Conservation (phyloP, 2,329 filamentous ascomycete species). For the Aspergillus sp. region DNA sequence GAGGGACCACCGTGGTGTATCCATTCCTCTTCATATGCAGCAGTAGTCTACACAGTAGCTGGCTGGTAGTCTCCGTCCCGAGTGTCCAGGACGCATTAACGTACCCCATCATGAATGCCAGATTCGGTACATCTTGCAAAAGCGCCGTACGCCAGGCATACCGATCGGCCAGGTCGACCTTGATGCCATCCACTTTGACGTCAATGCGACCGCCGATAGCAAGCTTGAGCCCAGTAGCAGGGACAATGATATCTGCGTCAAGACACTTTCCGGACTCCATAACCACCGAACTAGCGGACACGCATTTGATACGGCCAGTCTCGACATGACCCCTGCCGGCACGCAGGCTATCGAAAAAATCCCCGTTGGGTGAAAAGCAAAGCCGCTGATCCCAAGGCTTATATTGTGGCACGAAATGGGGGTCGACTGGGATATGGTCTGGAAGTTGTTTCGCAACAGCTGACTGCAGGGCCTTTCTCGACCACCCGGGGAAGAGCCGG, state of each 20-base stretch:
- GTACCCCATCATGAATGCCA: slow-evolving; percentile 44
- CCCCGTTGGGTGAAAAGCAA: slow-evolving; percentile 65
- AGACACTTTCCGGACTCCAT: slow-evolving; percentile 45
- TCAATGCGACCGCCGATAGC: slow-evolving; percentile 38
- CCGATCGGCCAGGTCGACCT: slow-evolving; percentile 34
- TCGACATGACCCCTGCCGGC: slow-evolving; percentile 53
- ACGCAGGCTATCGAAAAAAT: slow-evolving; percentile 57
- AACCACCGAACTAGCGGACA: slow-evolving; percentile 36
- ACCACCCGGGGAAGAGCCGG: slow-evolving; percentile 54
- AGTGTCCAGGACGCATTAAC: slow-evolving; percentile 48
- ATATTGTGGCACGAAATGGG: slow-evolving; percentile 66
- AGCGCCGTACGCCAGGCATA: slow-evolving; percentile 46
- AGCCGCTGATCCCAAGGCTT: slow-evolving; percentile 73
- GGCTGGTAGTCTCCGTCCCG: slow-evolving; percentile 42
- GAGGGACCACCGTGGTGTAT: too few species aligned
- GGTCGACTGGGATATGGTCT: slow-evolving; percentile 53
- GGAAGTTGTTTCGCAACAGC: slow-evolving; percentile 54
- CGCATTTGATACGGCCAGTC: slow-evolving; percentile 55
- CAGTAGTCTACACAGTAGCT: too few species aligned
- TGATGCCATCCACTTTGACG: slow-evolving; percentile 39
- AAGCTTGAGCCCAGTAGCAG: slow-evolving; percentile 46
- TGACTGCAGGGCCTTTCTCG: slow-evolving; percentile 43
- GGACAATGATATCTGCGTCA: slow-evolving; percentile 45
- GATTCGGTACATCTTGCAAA: slow-evolving; percentile 47
- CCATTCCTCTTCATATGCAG: too few species aligned